Evolutionary conservation across 177 flowering plant genomes (phyloP).

Genomic region (Tripterygium wilfordii): DNA sequence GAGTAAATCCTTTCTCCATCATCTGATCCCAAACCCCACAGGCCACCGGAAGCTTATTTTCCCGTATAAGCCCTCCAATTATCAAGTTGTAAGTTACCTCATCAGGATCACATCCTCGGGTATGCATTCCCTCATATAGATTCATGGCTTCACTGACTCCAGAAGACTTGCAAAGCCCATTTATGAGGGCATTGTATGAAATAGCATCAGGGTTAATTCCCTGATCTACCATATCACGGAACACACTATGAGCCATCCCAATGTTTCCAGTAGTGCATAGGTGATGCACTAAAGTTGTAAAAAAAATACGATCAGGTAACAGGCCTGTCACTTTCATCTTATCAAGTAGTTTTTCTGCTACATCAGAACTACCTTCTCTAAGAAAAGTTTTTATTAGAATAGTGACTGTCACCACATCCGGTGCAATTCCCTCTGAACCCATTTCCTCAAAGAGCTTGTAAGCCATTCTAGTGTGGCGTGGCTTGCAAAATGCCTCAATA

Average conservation of each 20-base stretch:
- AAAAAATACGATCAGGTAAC: constrained; percentile 52
- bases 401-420: constrained; percentile 78
- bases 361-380: constrained; percentile 48
- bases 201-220: constrained; percentile 68
- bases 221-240: constrained; percentile 57
- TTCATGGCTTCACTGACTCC: constrained; percentile 60
- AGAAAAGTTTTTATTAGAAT: constrained; percentile 70
- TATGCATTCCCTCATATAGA: constrained; percentile 61
- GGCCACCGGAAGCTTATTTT: constrained; percentile 56
- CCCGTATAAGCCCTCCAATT: constrained; percentile 67
- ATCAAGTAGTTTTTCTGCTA: constrained; percentile 64
- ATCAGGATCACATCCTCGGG: constrained; percentile 56
- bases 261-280: constrained; percentile 63
- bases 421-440: constrained; percentile 51
- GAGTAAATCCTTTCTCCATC: constrained; percentile 94
- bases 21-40: constrained; percentile 84
- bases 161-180: constrained; percentile 70
- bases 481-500: constrained; percentile 57
- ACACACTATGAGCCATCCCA: constrained; percentile 47
- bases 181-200: constrained; percentile 75
- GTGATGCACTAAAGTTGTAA: constrained; percentile 67
- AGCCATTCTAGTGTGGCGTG: constrained; percentile 34
- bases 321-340: constrained; percentile 56
- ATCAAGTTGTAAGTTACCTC: constrained; percentile 77
- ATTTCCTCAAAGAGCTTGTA: constrained; percentile 67